Evolutionary conservation across 148 eudicot genomes (phyloP).

Genomic region (Hydrangea macrophylla): DNA sequence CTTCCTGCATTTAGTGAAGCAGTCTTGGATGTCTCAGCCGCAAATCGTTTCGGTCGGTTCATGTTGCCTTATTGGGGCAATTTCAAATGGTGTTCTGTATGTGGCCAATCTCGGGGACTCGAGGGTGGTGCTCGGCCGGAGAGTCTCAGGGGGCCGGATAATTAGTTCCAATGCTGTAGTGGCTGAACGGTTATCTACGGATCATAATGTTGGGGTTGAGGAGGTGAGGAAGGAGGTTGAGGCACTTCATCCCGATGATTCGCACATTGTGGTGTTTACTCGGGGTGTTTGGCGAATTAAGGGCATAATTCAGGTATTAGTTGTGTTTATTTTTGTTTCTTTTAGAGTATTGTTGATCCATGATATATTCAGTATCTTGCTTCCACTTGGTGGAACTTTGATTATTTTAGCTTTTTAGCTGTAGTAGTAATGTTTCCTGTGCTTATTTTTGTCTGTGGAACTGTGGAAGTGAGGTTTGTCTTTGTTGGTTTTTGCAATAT

Average conservation of each 20-base stretch:
- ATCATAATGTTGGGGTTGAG: slow-evolving; percentile 38
- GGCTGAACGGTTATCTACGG: slow-evolving; percentile 32
- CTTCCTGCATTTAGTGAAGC: slow-evolving; percentile 26
- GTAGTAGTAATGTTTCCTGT: background rate
- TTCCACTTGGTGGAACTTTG: background rate
- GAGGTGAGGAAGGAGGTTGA: slow-evolving; percentile 38
- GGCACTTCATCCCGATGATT: slow-evolving; percentile 37
- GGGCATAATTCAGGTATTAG: slow-evolving; percentile 36
- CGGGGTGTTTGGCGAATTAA: slow-evolving; percentile 38
- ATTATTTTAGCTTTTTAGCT: background rate
- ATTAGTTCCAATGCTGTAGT: slow-evolving; percentile 13
- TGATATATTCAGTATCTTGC: background rate
- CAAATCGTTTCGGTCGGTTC: slow-evolving; percentile 33
- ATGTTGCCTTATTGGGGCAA: slow-evolving; percentile 33
- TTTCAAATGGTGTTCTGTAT: slow-evolving; percentile 23
- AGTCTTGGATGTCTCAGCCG: slow-evolving; percentile 27
- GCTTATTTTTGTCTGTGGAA: too few relatives aligned
- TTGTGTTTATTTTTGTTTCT: background rate
- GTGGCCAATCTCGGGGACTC: slow-evolving; percentile 39
- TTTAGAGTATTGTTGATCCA: background rate
- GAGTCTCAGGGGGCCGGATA: slow-evolving; percentile 1
- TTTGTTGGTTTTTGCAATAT: background rate
- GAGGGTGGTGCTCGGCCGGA: slow-evolving; percentile 33
- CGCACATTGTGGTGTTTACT: slow-evolving; percentile 27
- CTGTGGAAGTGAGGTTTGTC: background rate